These are phyloP conservation scores for Passalora sequoiae DNA, from an alignment of 2,329 filamentous ascomycete genomes.

Conservation along the genomic window DNA sequence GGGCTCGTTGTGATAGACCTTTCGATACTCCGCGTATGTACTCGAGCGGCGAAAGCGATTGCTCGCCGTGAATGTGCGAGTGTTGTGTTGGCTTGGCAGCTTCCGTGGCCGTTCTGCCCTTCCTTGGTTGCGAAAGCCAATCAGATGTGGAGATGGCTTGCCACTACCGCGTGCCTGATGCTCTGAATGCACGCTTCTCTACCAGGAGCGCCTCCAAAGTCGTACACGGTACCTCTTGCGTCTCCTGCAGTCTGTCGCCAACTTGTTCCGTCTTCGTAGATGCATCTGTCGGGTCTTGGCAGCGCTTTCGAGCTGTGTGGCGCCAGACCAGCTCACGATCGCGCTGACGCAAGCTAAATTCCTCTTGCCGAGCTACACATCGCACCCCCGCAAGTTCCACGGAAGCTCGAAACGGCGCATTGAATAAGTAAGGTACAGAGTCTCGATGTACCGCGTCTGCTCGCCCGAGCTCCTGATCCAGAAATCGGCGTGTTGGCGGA, in stretches of 20 bases:
- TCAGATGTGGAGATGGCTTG: slow-evolving; percentile 7
- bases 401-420: too few species aligned
- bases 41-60: slow-evolving; percentile 13
- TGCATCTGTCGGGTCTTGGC: slow-evolving; percentile 7
- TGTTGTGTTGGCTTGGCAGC: slow-evolving; percentile 12
- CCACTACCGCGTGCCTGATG: slow-evolving; percentile 7
- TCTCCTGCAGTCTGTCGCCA: not conserved
- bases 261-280: slow-evolving; percentile 6
- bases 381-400: slow-evolving; percentile 2
- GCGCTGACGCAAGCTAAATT: slow-evolving; percentile 17
- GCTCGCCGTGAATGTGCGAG: slow-evolving; percentile 10
- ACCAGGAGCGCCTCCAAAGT: not conserved
- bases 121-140: slow-evolving; percentile 9
- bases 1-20: slow-evolving; percentile 23
- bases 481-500: too few species aligned
- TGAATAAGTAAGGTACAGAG: too few species aligned
- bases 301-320: slow-evolving; percentile 11
- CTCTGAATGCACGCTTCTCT: not conserved
- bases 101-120: slow-evolving; percentile 9
- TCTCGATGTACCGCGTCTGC: too few species aligned
- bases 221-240: not conserved
- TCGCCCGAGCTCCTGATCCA: too few species aligned
- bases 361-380: slow-evolving; percentile 6
- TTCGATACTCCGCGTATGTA: slow-evolving; percentile 27
- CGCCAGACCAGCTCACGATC: slow-evolving; percentile 13